Evolutionary conservation across 2,329 filamentous ascomycete species (phyloP).

Genomic region (Trichoderma arundinaceum): DNA sequence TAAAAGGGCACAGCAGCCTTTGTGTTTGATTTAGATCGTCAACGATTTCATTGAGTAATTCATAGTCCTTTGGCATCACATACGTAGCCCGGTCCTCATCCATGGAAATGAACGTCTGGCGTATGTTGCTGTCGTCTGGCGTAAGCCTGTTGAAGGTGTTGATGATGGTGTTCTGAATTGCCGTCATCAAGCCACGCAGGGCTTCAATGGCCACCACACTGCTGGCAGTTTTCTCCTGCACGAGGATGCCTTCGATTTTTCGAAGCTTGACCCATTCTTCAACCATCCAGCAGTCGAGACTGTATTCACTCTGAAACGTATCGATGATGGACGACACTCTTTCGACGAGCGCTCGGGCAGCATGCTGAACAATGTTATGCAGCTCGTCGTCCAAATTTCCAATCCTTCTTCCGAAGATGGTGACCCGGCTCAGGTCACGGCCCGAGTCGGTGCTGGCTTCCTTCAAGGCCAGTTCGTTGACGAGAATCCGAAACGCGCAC

Average conservation of each 20-base stretch:
- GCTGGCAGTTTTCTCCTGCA: conserved; percentile 12
- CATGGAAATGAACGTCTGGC: conserved; percentile 32
- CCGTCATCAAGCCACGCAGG: conserved; percentile 37
- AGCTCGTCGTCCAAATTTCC: conserved; percentile 59
- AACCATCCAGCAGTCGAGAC: conserved; percentile 42
- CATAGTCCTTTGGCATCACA: conserved; percentile 42
- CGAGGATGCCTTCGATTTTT: conserved; percentile 39
- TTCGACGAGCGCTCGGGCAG: conserved; percentile 58
- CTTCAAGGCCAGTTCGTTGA: conserved; percentile 65
- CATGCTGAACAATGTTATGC: conserved; percentile 63
- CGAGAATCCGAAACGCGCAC: conserved; percentile 63
- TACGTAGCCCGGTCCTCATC: conserved; percentile 49
- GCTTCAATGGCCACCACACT: conserved; percentile 32
- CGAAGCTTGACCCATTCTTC: conserved; percentile 45
- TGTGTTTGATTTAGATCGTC: conserved; percentile 42
- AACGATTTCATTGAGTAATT: conserved; percentile 38
- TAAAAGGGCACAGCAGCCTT: conserved; percentile 40
- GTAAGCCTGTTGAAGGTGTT: conserved; percentile 32
- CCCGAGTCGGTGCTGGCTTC: conserved; percentile 36
- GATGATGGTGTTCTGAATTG: conserved; percentile 34
- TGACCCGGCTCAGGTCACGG: conserved; percentile 36
- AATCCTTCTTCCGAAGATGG: conserved; percentile 54
- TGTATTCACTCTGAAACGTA: conserved; percentile 38
- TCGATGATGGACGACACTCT: conserved; percentile 44
- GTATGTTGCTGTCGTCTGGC: conserved; percentile 1